A percentile compares a stretch with the other conserved stretches of the same genome.
These are phyloP conservation scores for Aspergillus calidoustus DNA, from an alignment of 2,329 filamentous ascomycete genomes.

Conservation along the genomic window DNA sequence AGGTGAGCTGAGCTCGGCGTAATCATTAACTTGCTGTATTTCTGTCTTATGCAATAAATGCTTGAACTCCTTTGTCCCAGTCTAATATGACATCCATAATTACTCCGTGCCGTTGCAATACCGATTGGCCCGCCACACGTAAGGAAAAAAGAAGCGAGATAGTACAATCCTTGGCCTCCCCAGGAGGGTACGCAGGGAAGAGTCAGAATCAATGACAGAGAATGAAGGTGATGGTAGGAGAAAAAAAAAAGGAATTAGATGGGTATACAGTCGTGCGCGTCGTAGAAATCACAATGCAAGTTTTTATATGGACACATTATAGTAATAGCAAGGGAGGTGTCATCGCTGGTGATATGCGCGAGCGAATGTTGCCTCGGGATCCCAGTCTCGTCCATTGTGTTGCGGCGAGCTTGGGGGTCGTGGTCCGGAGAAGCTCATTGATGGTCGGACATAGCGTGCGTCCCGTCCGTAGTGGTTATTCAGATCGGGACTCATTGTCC, in stretches of 20 bases:
- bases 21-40: background rate
- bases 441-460: constrained; percentile 52
- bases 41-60: background rate
- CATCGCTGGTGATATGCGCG: constrained; percentile 18
- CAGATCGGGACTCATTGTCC: constrained; percentile 25
- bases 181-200: background rate
- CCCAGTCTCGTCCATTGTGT: constrained; percentile 37
- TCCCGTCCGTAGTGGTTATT: constrained; percentile 45
- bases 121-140: background rate
- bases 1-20: background rate
- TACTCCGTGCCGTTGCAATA: constrained; percentile 7
- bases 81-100: background rate
- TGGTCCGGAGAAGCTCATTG: constrained; percentile 54
- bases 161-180: background rate
- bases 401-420: constrained; percentile 44
- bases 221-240: background rate
- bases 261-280: constrained; percentile 17
- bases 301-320: constrained; percentile 8
- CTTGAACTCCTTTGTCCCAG: background rate
- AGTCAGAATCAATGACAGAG: constrained; percentile 3
- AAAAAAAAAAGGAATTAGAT: background rate
- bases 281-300: constrained; percentile 17
- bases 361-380: constrained; percentile 44
- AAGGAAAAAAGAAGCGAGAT: constrained; percentile 8
- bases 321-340: background rate